Evolutionary conservation across 2,329 filamentous ascomycete genomes (phyloP).

Genomic region (Botryotinia narcissicola): DNA sequence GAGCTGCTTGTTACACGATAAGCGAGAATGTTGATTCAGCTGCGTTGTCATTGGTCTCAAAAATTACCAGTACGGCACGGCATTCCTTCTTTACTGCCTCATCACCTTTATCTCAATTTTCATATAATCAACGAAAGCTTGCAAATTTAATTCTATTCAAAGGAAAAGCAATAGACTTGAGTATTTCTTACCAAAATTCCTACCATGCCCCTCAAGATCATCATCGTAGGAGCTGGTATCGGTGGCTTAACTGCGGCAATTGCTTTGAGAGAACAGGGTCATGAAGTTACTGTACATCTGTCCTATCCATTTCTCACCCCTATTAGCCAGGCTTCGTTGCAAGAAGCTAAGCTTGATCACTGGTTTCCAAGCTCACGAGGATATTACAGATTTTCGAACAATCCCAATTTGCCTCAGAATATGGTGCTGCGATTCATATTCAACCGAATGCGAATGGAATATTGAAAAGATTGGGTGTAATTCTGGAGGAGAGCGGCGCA

Average conservation of each 20-base stretch:
- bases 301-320: not conserved
- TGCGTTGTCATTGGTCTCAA: not conserved
- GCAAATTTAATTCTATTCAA: not conserved
- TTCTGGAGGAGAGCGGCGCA: slow-evolving; percentile 43
- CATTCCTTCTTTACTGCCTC: not conserved
- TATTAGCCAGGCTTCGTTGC: not conserved
- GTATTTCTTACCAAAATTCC: not conserved
- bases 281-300: slow-evolving; percentile 13
- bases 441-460: slow-evolving; percentile 60
- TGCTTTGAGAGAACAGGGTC: slow-evolving; percentile 57
- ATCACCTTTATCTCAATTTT: not conserved
- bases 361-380: not conserved
- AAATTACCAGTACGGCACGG: not conserved
- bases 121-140: not conserved
- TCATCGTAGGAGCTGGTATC: slow-evolving; percentile 56
- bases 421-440: slow-evolving; percentile 61
- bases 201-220: slow-evolving; percentile 35
- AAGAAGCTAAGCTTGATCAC: not conserved
- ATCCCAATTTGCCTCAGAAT: slow-evolving; percentile 54
- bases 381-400: slow-evolving; percentile 51
- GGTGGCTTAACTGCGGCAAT: slow-evolving; percentile 60
- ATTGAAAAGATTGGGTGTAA: slow-evolving; percentile 46
- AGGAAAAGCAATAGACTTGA: not conserved
- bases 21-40: not conserved
- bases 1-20: not conserved